phyloP scores from a whole-genome alignment of 345 rosid species.

The Citrus unshiu region DNA sequence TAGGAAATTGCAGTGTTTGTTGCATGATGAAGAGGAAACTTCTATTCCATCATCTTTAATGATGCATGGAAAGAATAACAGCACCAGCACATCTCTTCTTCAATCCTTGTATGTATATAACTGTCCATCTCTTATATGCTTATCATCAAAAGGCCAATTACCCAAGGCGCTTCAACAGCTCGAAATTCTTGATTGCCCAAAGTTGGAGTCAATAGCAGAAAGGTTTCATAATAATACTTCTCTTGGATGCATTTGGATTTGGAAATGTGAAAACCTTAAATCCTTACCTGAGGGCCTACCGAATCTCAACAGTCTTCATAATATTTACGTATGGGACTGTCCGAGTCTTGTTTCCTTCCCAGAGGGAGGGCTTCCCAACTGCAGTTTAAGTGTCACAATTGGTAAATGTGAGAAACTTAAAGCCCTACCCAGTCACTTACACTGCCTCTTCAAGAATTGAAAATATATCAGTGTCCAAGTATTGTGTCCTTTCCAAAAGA shows the following conservation, averaged over 20 bases:
- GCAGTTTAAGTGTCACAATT: not conserved
- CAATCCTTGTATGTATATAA: not conserved
- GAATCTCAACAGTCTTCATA: constrained; percentile 9
- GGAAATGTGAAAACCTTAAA: constrained; percentile 6
- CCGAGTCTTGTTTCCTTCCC: not conserved
- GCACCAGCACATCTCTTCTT: not conserved
- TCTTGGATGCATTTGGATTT: not conserved
- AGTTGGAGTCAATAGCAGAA: constrained; percentile 5
- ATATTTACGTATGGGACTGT: not conserved
- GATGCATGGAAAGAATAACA: not conserved
- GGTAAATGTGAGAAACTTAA: not conserved
- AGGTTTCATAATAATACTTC: not conserved
- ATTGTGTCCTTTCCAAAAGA: constrained; percentile 4
- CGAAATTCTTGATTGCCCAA: not conserved
- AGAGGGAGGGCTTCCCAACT: not conserved
- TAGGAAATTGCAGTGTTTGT: constrained; percentile 5
- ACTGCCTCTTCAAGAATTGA: constrained; percentile 11
- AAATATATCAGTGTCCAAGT: constrained; percentile 9
- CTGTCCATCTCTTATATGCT: not conserved
- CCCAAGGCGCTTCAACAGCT: not conserved
- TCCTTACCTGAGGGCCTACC: constrained; percentile 9
- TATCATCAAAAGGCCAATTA: not conserved
- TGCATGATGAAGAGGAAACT: not conserved
- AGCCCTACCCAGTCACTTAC: constrained; percentile 3
- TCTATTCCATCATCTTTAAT: not conserved